phyloP scores from a whole-genome alignment of 1,284 basidiomycete species.

The Ceratobasidium sp. region DNA sequence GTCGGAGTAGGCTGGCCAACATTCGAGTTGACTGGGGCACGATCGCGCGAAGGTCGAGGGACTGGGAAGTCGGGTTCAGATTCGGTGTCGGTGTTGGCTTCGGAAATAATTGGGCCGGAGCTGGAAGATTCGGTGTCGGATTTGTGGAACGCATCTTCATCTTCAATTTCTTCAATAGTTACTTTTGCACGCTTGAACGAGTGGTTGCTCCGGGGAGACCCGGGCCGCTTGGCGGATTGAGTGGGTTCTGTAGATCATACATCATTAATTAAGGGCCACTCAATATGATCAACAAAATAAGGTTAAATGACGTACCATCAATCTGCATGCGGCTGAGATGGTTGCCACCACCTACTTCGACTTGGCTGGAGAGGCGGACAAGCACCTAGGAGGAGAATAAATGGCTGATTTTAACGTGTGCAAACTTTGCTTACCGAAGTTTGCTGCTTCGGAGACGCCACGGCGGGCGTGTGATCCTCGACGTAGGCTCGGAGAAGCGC shows the following conservation, averaged over 20 bases:
- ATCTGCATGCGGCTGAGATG: no score
- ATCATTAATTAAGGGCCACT: background rate
- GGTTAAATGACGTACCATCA: no score
- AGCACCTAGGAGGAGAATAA: no score
- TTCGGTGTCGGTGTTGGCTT: slow-evolving; percentile 6
- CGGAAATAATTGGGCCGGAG: background rate
- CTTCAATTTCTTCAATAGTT: background rate
- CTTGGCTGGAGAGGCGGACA: no score
- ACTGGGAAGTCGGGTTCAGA: background rate
- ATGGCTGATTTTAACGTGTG: no score
- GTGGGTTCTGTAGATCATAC: background rate
- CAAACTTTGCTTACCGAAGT: background rate
- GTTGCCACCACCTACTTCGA: no score
- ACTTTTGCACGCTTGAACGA: background rate
- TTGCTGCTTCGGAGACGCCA: slow-evolving; percentile 11
- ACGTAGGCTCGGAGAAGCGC: background rate
- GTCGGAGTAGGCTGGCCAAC: background rate
- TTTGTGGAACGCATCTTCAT: background rate
- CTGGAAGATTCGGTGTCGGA: background rate
- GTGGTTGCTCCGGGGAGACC: background rate
- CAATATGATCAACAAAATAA: no score
- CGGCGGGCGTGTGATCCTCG: background rate
- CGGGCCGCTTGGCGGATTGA: background rate
- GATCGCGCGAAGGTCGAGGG: background rate
- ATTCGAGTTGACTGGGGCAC: no score